Percentiles rank a stretch among this genome's conserved stretches.
phyloP scores from a whole-genome alignment of 805 yeast species.

The Candida bentonensis region DNA sequence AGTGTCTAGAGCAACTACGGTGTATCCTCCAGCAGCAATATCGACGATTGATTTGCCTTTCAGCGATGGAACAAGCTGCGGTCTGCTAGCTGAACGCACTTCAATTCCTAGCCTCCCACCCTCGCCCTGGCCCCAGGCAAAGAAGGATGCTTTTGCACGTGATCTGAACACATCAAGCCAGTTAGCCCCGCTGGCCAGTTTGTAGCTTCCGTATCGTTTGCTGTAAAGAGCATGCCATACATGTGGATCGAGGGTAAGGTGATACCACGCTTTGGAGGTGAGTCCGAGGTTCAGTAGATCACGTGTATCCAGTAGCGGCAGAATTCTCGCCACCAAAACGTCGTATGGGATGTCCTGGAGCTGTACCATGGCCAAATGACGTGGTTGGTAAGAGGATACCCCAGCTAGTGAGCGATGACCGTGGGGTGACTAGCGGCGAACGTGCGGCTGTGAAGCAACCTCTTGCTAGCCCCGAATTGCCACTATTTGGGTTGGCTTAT shows the following conservation, averaged over 20 bases:
- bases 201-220: background rate
- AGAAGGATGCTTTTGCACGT: background rate
- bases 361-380: too few species aligned
- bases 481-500: too few species aligned
- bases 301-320: background rate
- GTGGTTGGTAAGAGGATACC: too few species aligned
- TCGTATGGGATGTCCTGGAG: too few species aligned
- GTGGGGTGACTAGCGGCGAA: too few species aligned
- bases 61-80: background rate
- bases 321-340: background rate
- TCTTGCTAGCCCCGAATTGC: too few species aligned
- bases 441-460: too few species aligned
- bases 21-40: background rate
- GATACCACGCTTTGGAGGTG: background rate
- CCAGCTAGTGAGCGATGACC: too few species aligned
- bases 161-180: background rate
- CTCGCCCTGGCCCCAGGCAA: background rate
- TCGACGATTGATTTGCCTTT: background rate
- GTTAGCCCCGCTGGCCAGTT: background rate
- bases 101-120: background rate
- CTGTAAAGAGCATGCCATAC: background rate
- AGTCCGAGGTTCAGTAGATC: background rate
- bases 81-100: background rate
- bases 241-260: background rate
- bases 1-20: constrained; percentile 9